Evolutionary conservation across 352 stramenopile species (phyloP), one percentile per base, ranked within the genome.

Genomic region (Halophytophthora polymorphica): DNA sequence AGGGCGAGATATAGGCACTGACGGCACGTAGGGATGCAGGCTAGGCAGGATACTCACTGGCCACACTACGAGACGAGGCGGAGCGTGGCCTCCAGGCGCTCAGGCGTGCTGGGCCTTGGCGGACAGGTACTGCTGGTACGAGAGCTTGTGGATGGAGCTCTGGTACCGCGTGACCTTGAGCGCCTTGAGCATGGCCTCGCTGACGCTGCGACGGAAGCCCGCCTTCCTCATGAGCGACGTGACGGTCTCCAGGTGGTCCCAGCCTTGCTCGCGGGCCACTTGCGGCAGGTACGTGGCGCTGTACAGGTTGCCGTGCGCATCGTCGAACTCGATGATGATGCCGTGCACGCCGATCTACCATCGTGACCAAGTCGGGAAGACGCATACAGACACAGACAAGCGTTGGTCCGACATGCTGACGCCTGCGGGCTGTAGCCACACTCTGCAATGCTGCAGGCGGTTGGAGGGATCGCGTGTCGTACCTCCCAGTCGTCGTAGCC

Each of bases 401-500:
- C 10, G n/a, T 13, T 31, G 31, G 14, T 39, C 8, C 15, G 14
- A 10, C 17, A 14, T 39, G n/a, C n/a, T n/a, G n/a, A n/a, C n/a
- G n/a, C n/a, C n/a, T n/a, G n/a, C n/a, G n/a, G n/a, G n/a, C n/a
- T n/a, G n/a, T n/a, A n/a, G n/a, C n/a, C n/a, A n/a, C n/a, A n/a
- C n/a, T n/a, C n/a, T n/a, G n/a, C n/a, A n/a, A n/a, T n/a, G n/a
- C n/a, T n/a, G n/a, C n/a, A n/a, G n/a, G n/a, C n/a, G n/a, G n/a
- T n/a, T n/a, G n/a, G n/a, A n/a, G n/a, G n/a, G n/a, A n/a, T n/a
- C n/a, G n/a, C n/a, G n/a, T 17, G 2, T 21, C 51, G 11, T 15
- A 93, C 79, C 73, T 89, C 72, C 82, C 82, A 93, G 65, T 93
- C 82, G 46, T 88, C 75, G 53, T 82, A 93, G 58, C 86, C 69